Evolutionary conservation across 305 asterid species (phyloP), one percentile per base, ranked within the genome.

Genomic region (Galium porrigens): DNA sequence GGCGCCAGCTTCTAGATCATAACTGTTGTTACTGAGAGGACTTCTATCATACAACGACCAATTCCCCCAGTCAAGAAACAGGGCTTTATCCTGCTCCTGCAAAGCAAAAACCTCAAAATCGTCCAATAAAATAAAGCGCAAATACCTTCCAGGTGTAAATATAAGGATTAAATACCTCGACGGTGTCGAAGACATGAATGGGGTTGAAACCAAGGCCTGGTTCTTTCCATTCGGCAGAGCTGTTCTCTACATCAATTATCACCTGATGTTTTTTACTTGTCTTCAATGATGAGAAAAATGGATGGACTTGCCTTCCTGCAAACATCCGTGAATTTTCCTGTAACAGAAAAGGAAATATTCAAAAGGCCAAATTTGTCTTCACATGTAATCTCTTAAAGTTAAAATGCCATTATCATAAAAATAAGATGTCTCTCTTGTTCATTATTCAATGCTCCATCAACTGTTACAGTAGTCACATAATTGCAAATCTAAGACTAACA

Each of bases 231-330:
- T 80, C 89, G 62, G 48, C 58, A 66, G 79, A 64, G 53, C 64
- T 76, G 62, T 63, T 77, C 70, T 80, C 91, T 72, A 79, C 60
- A 59, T 79, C 84, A 77, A 67, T 77, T 63, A 72, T 73, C 66
- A 79, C 86, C 78, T 81, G 86, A 76, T 76, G 77, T 70, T 71
- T 55, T 79, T 86, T 89, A 29, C 79, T 85, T 66, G 74, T 79
- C 81, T 87, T 89, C 79, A 80, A 11, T 64, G 87, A 83, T 49
- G 76, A 78, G 77, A 92, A 92, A 86, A 92, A 87, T 14, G 97
- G 99, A 87, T 92, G 96, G 25, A 87, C 76, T 84, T 86, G 86
- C 77, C 74, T 80, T 73, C 97, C 99, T 63, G 94, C 80, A 81
- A 80, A 92, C 62, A 90, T 75, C 44, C 95, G 85, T 9, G 88